Base-by-base conservation (phyloP, 1,139 yeast genomes). In the Candida sp. region DNA sequence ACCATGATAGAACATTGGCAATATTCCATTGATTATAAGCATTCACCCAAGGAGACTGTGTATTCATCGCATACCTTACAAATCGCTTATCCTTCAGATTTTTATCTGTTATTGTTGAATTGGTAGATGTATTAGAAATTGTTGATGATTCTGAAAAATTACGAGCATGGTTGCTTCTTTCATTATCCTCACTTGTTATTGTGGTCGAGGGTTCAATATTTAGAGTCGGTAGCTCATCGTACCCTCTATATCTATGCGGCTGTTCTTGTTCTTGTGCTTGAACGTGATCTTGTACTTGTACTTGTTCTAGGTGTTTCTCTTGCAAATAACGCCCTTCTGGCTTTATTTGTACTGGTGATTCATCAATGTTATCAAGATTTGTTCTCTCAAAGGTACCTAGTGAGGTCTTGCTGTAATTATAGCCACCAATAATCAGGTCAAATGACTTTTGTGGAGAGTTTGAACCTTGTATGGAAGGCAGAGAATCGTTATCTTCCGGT, bases 1-100 rank as follows among this genome's bases (percentile, higher is more conserved):
- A 70, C 96, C 96, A 90, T 38, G 66, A 60, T 1, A 75, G 46
- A 0, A 89, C 95, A 43, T 86, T 72, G 12, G 75, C 79, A 52
- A 79, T 69, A 4, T 85, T 79, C 97, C 97, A 89, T 40, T 55
- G 58, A 12, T 56, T 56, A 12, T 65, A 54, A 3, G 60, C 45
- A 37, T 51, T 55, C 11, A 52, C 54, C n/a, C 49, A 46, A 3
- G 60, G 49, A 1, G 61, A 49, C 43, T 64, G 74, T 1, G 73
- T 66, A 40, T 63, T 66, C 76, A 73, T 73, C 23, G 75, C 78
- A 49, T 73, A 73, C 23, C 75, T 54, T 11, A 70, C 72, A 52
- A 73, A 73, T 36, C 79, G 51, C 53, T 66, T 66, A 46, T 68
- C 74, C 44, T 67, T 69, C 33, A 62, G 59, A 25, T 62, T 60